phyloP scores from a whole-genome alignment of 1,284 basidiomycete genomes.

The Stereum hirsutum region DNA sequence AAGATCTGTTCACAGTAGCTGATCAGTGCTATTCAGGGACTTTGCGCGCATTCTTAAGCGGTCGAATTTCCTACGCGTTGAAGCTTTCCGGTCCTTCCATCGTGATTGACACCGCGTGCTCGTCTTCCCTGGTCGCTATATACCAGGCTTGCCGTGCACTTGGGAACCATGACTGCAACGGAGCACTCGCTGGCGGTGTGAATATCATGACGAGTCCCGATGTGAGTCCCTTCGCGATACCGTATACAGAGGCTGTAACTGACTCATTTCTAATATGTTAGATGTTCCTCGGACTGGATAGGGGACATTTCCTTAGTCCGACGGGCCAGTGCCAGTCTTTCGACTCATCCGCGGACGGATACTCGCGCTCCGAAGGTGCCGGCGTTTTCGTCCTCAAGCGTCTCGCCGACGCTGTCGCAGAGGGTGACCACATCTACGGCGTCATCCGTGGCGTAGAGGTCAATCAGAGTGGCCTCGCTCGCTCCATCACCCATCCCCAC shows the following conservation, averaged over 20 bases:
- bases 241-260: too few relatives aligned
- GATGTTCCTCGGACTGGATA: constrained; percentile 64
- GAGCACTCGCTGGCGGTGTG: constrained; percentile 66
- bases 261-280: constrained; percentile 20
- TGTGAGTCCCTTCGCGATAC: too few relatives aligned
- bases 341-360: constrained; percentile 63
- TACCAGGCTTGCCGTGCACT: constrained; percentile 62
- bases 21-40: constrained; percentile 36
- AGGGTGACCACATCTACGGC: constrained; percentile 58
- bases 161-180: constrained; percentile 50
- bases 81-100: constrained; percentile 60
- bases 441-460: constrained; percentile 61
- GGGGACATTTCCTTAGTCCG: constrained; percentile 58
- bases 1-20: not conserved
- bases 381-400: constrained; percentile 66
- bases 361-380: constrained; percentile 65
- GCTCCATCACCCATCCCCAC: constrained; percentile 67
- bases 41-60: constrained; percentile 57
- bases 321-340: constrained; percentile 65
- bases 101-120: constrained; percentile 66
- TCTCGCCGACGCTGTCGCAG: constrained; percentile 49
- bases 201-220: constrained; percentile 65
- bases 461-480: constrained; percentile 56
- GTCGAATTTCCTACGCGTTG: constrained; percentile 61
- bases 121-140: constrained; percentile 56